Percentiles rank a stretch among this genome's conserved stretches.
phyloP scores from a whole-genome alignment of 208 protist species.

The Trichomonas gallinae region DNA sequence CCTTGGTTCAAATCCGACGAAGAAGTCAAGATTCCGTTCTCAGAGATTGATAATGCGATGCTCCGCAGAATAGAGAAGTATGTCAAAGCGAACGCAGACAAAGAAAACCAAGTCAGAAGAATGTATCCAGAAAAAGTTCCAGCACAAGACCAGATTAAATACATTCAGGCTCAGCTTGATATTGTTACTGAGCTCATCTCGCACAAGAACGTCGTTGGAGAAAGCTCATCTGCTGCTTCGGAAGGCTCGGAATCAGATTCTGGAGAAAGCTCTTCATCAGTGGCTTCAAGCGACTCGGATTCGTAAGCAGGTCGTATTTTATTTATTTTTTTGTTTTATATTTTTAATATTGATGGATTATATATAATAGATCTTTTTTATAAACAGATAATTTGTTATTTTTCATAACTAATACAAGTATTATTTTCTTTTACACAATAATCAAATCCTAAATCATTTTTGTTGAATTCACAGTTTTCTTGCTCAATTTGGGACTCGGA shows the following conservation, averaged over 20 bases:
- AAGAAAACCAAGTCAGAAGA: background rate
- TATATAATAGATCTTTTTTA: no score
- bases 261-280: background rate
- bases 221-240: background rate
- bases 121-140: slow-evolving; percentile 8
- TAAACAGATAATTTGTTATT: no score
- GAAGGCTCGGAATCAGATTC: background rate
- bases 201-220: background rate
- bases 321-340: no score
- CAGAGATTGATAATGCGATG: background rate
- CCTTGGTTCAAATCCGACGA: background rate
- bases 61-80: background rate
- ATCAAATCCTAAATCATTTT: no score
- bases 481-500: no score
- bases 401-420: no score
- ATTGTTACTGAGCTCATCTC: background rate
- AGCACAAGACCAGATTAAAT: background rate
- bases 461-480: no score
- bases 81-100: background rate
- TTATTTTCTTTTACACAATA: no score
- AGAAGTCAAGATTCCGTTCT: background rate
- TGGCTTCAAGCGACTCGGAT: background rate
- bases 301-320: no score
- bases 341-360: no score
- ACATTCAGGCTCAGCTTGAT: background rate